These are phyloP conservation scores for Pseudogymnoascus sp. DNA, from an alignment of 2,329 filamentous ascomycete species.

Conservation along the genomic window DNA sequence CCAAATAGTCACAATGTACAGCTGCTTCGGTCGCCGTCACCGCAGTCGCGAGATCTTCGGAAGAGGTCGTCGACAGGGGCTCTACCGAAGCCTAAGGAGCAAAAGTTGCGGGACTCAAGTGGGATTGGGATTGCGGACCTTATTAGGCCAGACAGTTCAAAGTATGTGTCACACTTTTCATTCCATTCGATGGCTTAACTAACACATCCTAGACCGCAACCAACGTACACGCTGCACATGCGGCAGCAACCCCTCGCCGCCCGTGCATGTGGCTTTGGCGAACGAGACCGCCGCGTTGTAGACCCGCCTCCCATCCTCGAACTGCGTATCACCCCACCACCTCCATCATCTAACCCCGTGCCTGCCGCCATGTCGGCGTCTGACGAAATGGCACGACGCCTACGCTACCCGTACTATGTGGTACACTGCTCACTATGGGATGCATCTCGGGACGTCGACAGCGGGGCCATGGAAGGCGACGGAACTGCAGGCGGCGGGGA, in stretches of 20 bases:
- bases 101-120: not conserved
- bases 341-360: not conserved
- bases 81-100: not conserved
- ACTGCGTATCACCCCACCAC: constrained; percentile 55
- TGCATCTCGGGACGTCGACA: constrained; percentile 58
- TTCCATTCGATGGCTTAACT: not conserved
- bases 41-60: not conserved
- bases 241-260: constrained; percentile 74
- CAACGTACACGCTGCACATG: constrained; percentile 41
- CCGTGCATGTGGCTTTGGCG: constrained; percentile 74
- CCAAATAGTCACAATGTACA: not conserved
- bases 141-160: not conserved
- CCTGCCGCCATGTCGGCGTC: constrained; percentile 12
- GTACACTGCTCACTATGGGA: constrained; percentile 74
- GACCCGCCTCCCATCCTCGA: constrained; percentile 80
- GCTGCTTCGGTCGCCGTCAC: not conserved
- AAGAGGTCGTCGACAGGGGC: not conserved
- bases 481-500: constrained; percentile 33
- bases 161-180: not conserved
- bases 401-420: constrained; percentile 60
- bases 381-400: constrained; percentile 36
- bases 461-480: constrained; percentile 49
- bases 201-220: constrained; percentile 5
- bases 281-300: constrained; percentile 72
- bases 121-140: constrained; percentile 1